Percentiles rank a stretch among this genome's conserved stretches.
Evolutionary conservation across 2,329 filamentous ascomycete species (phyloP).

Genomic region (Dactylellina haptotyla): DNA sequence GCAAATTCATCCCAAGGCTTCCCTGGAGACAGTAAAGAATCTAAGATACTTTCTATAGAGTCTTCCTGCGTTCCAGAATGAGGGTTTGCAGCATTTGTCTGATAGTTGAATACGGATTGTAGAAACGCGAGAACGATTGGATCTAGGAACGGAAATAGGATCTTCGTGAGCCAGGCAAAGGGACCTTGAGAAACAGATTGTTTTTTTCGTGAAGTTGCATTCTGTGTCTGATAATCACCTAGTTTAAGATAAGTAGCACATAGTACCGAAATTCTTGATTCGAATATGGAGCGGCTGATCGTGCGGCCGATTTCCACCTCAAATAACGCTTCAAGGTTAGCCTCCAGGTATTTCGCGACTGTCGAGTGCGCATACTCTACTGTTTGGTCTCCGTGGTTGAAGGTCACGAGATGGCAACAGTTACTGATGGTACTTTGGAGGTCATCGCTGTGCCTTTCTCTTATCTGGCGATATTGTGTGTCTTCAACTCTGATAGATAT

Average conservation of each 20-base stretch:
- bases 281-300: background rate
- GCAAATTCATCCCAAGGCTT: background rate
- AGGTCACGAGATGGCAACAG: slow-evolving; percentile 22
- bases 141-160: too few species aligned
- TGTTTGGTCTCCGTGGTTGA: slow-evolving; percentile 11
- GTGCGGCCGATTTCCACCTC: background rate
- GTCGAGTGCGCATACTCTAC: slow-evolving; percentile 41
- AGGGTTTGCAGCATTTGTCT: too few species aligned
- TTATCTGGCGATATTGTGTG: slow-evolving; percentile 10
- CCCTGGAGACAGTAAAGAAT: background rate
- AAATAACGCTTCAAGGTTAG: background rate
- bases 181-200: too few species aligned
- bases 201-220: too few species aligned
- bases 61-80: background rate
- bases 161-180: too few species aligned
- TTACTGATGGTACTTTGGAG: slow-evolving; percentile 18
- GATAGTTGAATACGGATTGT: too few species aligned
- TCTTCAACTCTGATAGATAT: slow-evolving; percentile 58
- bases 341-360: slow-evolving; percentile 15
- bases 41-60: background rate
- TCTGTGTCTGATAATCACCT: too few species aligned
- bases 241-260: slow-evolving; percentile 27
- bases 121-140: too few species aligned
- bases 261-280: background rate
- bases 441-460: slow-evolving; percentile 7